Evolutionary conservation across 2,329 filamentous ascomycete genomes (phyloP).

Genomic region (Fonsecaea multimorphosa): DNA sequence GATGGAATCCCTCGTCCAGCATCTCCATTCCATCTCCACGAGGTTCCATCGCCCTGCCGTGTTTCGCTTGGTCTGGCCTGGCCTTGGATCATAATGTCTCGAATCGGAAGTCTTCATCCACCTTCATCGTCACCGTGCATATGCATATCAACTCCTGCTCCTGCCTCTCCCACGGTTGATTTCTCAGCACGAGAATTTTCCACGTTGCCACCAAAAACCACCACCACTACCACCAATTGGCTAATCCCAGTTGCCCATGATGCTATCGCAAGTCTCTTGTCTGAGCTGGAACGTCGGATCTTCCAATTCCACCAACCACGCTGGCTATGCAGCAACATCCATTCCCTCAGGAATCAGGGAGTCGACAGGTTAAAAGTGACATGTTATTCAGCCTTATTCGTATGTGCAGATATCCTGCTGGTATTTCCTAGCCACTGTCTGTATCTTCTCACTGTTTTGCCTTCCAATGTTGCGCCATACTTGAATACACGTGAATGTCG

Average conservation of each 20-base stretch:
- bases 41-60: neutral
- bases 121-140: slow-evolving; percentile 18
- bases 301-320: neutral
- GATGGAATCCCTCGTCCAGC: too few relatives aligned
- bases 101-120: slow-evolving; percentile 7
- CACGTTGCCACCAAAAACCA: slow-evolving; percentile 8
- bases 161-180: slow-evolving; percentile 14
- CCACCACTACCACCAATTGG: slow-evolving; percentile 1
- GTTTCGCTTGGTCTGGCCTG: neutral
- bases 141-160: slow-evolving; percentile 9
- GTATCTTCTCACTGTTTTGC: slow-evolving; percentile 19
- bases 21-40: slow-evolving; percentile 1
- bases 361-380: neutral
- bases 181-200: slow-evolving; percentile 17
- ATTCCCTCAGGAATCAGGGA: neutral
- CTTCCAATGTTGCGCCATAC: slow-evolving; percentile 20
- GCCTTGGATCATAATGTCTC: neutral
- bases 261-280: too few relatives aligned
- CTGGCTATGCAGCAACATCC: neutral
- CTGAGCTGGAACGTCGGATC: neutral
- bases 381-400: slow-evolving; percentile 16
- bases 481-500: slow-evolving; percentile 24
- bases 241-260: neutral
- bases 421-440: slow-evolving; percentile 15
- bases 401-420: slow-evolving; percentile 29